Conservation (phyloP, 768 basidiomycete genomes). For the Tulasnella sp. region DNA sequence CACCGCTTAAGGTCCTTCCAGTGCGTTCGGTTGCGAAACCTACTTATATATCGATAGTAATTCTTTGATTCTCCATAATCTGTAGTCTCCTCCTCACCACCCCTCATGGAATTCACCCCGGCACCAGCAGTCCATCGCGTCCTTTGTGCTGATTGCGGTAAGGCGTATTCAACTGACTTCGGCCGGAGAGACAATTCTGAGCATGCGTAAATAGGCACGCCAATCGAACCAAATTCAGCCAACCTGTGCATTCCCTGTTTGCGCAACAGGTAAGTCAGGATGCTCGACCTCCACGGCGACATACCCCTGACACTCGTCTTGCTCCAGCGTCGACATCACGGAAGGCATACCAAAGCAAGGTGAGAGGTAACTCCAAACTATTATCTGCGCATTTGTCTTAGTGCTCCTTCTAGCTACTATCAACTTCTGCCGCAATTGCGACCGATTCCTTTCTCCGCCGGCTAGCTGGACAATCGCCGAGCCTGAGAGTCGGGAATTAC, state of each 20-base stretch:
- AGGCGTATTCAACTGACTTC: slow-evolving; percentile 23
- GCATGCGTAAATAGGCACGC: slow-evolving; percentile 46
- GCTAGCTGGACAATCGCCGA: slow-evolving; percentile 74
- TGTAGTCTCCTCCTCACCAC: background rate
- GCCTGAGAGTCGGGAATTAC: slow-evolving; percentile 86
- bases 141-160: slow-evolving; percentile 84
- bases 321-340: slow-evolving; percentile 80
- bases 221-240: slow-evolving; percentile 85
- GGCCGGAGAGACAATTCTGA: background rate
- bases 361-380: slow-evolving; percentile 29
- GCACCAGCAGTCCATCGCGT: slow-evolving; percentile 71
- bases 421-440: slow-evolving; percentile 92
- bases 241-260: slow-evolving; percentile 87
- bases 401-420: slow-evolving; percentile 54
- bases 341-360: slow-evolving; percentile 96
- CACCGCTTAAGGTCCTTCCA: background rate
- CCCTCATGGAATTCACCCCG: slow-evolving; percentile 68
- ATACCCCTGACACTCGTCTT: background rate
- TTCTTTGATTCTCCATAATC: background rate
- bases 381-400: background rate
- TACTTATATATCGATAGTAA: background rate
- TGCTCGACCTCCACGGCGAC: background rate
- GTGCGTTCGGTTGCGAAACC: background rate
- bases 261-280: slow-evolving; percentile 61
- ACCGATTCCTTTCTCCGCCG: slow-evolving; percentile 90